Conservation (phyloP, 768 basidiomycete genomes). For the Podaxis rugospora region DNA sequence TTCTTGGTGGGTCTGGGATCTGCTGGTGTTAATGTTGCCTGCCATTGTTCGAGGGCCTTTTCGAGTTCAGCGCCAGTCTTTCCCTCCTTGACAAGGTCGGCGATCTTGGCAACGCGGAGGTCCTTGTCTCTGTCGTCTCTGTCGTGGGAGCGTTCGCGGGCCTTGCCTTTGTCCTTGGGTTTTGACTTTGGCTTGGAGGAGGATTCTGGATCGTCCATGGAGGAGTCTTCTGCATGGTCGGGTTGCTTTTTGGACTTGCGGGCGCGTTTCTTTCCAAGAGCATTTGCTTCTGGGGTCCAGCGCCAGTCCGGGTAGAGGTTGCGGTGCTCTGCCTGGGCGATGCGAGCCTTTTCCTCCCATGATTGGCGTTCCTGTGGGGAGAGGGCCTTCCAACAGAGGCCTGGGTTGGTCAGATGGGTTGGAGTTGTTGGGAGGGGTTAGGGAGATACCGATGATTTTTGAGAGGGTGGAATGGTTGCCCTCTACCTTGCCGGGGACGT, state of each 20-base stretch:
- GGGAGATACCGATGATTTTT: slow-evolving; percentile 66
- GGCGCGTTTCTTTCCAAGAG: slow-evolving; percentile 35
- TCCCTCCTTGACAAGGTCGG: slow-evolving; percentile 60
- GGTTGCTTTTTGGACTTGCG: slow-evolving; percentile 15
- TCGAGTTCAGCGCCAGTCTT: slow-evolving; percentile 62
- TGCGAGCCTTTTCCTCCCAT: slow-evolving; percentile 73
- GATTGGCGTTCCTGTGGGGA: slow-evolving; percentile 60
- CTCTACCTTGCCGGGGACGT: slow-evolving; percentile 72
- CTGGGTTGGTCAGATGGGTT: slow-evolving; percentile 27
- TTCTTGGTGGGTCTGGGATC: slow-evolving; percentile 2
- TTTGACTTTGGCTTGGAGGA: slow-evolving; percentile 16
- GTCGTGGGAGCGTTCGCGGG: slow-evolving; percentile 16
- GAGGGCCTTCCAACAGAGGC: slow-evolving; percentile 72
- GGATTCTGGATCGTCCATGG: slow-evolving; percentile 13
- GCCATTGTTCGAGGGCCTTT: slow-evolving; percentile 60
- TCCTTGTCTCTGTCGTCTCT: slow-evolving; percentile 26
- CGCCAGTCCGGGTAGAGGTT: slow-evolving; percentile 78
- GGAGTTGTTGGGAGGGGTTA: slow-evolving; percentile 1
- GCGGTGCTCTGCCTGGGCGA: slow-evolving; percentile 72
- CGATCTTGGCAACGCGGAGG: slow-evolving; percentile 64
- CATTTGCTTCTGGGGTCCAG: slow-evolving; percentile 60
- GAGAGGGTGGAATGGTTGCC: slow-evolving; percentile 77
- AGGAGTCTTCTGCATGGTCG: slow-evolving; percentile 20
- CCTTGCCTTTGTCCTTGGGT: slow-evolving; percentile 15
- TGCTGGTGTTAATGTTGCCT: slow-evolving; percentile 23